Percentiles rank a stretch among this genome's conserved stretches.
Conservation (phyloP, 1,284 basidiomycete species). For the Rhodotorula mucilaginosa region DNA sequence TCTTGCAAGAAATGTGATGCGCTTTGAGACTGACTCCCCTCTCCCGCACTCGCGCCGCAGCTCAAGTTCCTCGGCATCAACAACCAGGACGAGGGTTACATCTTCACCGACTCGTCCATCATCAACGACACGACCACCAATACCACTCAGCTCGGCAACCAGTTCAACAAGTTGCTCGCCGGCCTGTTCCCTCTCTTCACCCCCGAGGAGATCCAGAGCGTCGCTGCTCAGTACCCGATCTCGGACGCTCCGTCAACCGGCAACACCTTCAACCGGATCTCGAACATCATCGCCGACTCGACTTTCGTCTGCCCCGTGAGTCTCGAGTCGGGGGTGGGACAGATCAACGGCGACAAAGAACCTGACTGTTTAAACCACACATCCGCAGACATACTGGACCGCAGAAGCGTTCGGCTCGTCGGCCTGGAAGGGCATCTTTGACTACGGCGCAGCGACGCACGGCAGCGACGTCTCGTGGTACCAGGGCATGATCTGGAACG, state of each 20-base stretch:
- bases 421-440: background rate
- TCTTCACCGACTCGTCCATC: background rate
- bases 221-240: background rate
- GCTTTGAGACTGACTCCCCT: background rate
- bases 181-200: slow-evolving; percentile 7
- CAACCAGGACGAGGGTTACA: slow-evolving; percentile 1
- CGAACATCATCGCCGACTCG: slow-evolving; percentile 1
- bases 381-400: background rate
- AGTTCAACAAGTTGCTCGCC: slow-evolving; percentile 5
- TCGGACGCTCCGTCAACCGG: background rate
- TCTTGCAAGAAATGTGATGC: too few species aligned
- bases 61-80: slow-evolving; percentile 3
- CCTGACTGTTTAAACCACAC: background rate
- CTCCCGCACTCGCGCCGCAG: background rate
- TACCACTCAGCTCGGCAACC: background rate
- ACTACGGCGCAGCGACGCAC: background rate
- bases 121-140: background rate
- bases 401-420: slow-evolving; percentile 1
- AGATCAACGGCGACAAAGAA: background rate
- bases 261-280: background rate
- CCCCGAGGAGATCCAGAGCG: background rate
- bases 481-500: background rate
- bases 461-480: slow-evolving; percentile 2
- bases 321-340: background rate
- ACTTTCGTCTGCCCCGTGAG: background rate